Evolutionary conservation across 73 alveolate genomes (phyloP).

Genomic region (Effrenium voratum): DNA sequence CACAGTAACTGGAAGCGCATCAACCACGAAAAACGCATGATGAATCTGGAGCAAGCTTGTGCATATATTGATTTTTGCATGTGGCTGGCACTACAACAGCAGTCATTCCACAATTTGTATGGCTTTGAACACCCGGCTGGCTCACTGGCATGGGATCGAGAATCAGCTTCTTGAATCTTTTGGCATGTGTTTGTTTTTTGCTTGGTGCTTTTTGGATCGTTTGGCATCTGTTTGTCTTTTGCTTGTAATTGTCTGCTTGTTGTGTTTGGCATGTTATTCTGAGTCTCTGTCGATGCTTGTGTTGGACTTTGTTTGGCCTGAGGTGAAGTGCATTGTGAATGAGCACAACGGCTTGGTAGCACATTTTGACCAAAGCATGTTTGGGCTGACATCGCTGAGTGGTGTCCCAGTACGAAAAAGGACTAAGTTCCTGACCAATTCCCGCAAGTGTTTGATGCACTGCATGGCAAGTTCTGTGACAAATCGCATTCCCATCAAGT

Average conservation of each 20-base stretch:
- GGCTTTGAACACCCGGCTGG: background rate
- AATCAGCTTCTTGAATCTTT: background rate
- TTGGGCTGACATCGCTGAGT: background rate
- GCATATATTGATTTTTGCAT: background rate
- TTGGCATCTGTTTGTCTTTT: background rate
- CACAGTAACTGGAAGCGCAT: constrained; percentile 8
- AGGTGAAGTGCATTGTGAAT: background rate
- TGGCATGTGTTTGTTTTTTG: background rate
- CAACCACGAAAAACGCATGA: background rate
- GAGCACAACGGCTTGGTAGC: background rate
- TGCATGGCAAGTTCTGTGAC: background rate
- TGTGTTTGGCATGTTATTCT: background rate
- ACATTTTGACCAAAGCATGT: background rate
- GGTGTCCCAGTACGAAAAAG: background rate
- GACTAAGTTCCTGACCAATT: background rate
- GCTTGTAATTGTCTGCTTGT: background rate
- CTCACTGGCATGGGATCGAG: constrained; percentile 1
- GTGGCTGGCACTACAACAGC: background rate
- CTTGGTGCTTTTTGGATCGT: background rate
- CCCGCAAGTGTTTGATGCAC: background rate
- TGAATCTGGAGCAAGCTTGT: background rate
- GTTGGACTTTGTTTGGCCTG: background rate
- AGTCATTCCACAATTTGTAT: background rate
- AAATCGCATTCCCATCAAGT: background rate
- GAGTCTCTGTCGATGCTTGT: background rate